Evolutionary conservation across 2,329 filamentous ascomycete genomes (phyloP), one percentile per base, ranked within the genome.

Genomic region (Gliomastix tumulicola): DNA sequence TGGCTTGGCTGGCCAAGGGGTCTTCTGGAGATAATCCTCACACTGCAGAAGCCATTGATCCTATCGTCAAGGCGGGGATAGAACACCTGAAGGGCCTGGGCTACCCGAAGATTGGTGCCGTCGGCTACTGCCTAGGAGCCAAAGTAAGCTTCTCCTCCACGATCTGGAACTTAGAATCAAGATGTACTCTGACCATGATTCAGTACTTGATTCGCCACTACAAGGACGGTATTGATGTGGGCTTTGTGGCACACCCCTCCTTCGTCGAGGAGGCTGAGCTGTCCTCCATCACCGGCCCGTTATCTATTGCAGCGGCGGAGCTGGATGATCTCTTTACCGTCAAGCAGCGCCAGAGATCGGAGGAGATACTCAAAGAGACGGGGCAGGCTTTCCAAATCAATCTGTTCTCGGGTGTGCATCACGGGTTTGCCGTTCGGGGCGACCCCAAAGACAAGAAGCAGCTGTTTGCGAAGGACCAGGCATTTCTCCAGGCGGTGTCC

Each of bases 401-500:
- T 43, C 59, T 90, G 30, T 90, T 80, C 65, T 74, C 76, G 13
- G 76, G 74, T 25, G 80, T 83, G 6, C 54, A 63, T 41, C 86
- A 92, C 52, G 86, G 85, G 0, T 92, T 90, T 49, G 80, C 77
- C 12, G 79, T 87, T 7, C 71, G 84, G 23, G 75, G 67, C 5
- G 79, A 90, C 48, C 38, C 71, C 20, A 62, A 60, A 4, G 61
- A 69, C 39, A 61, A 63, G 16, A 45, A 51, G 39, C 61, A 75
- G 51, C 77, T 71, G 58, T 89, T 78, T 54, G 83, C 79, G 21
- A 89, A 89, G 69, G 83, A 90, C 62, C 72, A 79, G 54, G 84
- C 86, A 1, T 89, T 89, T 56, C 61, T 72, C 45, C 85, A 90
- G 68, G 84, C 84, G 18, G 71, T 88, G 36, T 60, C 68, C 40